These are phyloP conservation scores for Camelina sativa DNA, from an alignment of 345 rosid genomes.

Conservation along the genomic window DNA sequence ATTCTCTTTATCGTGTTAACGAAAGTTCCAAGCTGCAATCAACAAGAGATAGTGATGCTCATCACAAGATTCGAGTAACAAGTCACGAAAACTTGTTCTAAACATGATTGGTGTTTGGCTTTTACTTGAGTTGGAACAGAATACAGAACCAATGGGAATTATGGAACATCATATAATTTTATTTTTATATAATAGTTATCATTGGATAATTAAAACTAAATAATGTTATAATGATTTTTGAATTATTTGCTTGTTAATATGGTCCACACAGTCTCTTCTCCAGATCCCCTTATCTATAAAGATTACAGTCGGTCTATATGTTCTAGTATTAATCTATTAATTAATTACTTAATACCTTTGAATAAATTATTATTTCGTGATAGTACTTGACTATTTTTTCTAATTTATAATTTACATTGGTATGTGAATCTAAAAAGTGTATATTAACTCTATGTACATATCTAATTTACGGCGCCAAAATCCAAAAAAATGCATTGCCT, in stretches of 20 bases:
- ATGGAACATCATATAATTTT: constrained; percentile 25
- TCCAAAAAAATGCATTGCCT: background rate
- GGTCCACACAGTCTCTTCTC: constrained; percentile 45
- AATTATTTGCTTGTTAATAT: constrained; percentile 36
- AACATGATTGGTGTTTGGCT: no score
- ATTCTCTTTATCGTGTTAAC: no score
- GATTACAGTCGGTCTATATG: constrained; percentile 36
- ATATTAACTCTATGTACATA: background rate
- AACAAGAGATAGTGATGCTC: no score
- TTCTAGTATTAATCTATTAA: background rate
- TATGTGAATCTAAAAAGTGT: background rate
- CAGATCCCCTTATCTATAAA: constrained; percentile 35
- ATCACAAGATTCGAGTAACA: no score
- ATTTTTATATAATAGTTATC: background rate
- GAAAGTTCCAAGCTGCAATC: no score
- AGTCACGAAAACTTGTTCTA: no score
- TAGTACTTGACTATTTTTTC: background rate
- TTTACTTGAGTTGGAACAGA: no score
- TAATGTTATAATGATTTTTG: constrained; percentile 38
- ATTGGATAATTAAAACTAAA: constrained; percentile 41
- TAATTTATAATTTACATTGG: constrained; percentile 10
- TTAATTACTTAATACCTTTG: background rate
- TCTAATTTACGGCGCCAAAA: background rate
- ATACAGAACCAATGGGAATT: constrained; percentile 47
- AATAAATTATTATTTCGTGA: constrained; percentile 1